phyloP scores from a whole-genome alignment of 1,284 basidiomycete genomes.

The Pterulicium gracile region DNA sequence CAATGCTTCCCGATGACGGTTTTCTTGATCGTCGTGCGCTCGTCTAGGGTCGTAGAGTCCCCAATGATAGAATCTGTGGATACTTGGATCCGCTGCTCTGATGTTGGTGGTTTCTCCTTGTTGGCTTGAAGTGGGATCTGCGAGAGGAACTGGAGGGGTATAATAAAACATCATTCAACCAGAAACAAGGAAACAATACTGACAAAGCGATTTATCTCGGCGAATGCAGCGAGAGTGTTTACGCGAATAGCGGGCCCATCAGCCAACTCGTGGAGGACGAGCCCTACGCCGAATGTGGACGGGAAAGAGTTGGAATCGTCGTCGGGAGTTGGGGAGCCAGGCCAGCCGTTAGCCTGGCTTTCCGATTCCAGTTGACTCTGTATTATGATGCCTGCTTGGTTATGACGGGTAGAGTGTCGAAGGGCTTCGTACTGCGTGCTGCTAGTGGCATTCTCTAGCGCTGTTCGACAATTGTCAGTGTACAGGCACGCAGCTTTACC shows the following conservation, averaged over 20 bases:
- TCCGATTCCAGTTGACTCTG: too few relatives aligned
- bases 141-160: constrained; percentile 36
- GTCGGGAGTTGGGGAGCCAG: too few relatives aligned
- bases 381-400: too few relatives aligned
- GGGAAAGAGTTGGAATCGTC: too few relatives aligned
- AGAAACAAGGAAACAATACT: constrained; percentile 17
- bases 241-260: constrained; percentile 63
- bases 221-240: constrained; percentile 75
- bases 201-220: constrained; percentile 78
- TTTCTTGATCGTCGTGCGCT: constrained; percentile 80
- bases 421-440: constrained; percentile 35
- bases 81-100: constrained; percentile 76
- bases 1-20: constrained; percentile 86
- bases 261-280: constrained; percentile 44
- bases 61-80: constrained; percentile 81
- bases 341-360: too few relatives aligned
- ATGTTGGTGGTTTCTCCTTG: constrained; percentile 14
- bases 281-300: constrained; percentile 47
- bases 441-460: constrained; percentile 9
- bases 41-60: constrained; percentile 72
- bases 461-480: too few relatives aligned
- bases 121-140: constrained; percentile 15
- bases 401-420: constrained; percentile 41
- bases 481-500: too few relatives aligned
- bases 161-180: too few relatives aligned